Evolutionary conservation across 257 asterid species (phyloP).

Genomic region (Salvia hispanica): DNA sequence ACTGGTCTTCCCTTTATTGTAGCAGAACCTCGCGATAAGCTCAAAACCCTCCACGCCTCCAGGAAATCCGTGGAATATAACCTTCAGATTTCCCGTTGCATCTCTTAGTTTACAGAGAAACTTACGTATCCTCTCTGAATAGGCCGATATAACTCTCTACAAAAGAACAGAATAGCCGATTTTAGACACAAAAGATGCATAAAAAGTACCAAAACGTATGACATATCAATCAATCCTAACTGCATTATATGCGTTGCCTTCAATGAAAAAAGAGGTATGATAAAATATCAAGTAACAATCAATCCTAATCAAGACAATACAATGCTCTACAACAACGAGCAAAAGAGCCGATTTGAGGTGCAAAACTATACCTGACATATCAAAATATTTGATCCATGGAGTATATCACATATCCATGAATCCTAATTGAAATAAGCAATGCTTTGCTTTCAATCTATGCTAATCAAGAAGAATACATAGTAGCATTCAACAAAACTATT

Average conservation of each 20-base stretch:
- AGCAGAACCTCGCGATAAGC: slow-evolving; percentile 73
- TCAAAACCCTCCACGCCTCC: slow-evolving; percentile 91
- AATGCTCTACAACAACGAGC: slow-evolving; percentile 51
- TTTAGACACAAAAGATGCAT: neutral
- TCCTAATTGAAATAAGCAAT: neutral
- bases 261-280: too few species aligned
- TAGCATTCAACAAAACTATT: neutral
- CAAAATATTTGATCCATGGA: too few species aligned
- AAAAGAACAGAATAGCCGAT: slow-evolving; percentile 20
- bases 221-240: neutral
- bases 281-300: too few species aligned
- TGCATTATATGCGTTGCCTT: neutral
- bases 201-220: neutral
- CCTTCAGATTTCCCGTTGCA: slow-evolving; percentile 44
- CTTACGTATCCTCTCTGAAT: slow-evolving; percentile 56
- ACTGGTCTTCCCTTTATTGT: slow-evolving; percentile 49
- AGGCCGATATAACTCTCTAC: slow-evolving; percentile 63
- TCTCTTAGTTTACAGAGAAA: slow-evolving; percentile 52
- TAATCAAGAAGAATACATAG: neutral
- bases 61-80: slow-evolving; percentile 76
- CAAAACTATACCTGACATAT: too few species aligned
- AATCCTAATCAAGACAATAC: slow-evolving; percentile 32
- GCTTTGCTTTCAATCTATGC: neutral
- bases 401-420: too few species aligned
- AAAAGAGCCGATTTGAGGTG: slow-evolving; percentile 10